These are phyloP conservation scores for Suillus weaverae DNA, from an alignment of 768 basidiomycete species.

Conservation along the genomic window DNA sequence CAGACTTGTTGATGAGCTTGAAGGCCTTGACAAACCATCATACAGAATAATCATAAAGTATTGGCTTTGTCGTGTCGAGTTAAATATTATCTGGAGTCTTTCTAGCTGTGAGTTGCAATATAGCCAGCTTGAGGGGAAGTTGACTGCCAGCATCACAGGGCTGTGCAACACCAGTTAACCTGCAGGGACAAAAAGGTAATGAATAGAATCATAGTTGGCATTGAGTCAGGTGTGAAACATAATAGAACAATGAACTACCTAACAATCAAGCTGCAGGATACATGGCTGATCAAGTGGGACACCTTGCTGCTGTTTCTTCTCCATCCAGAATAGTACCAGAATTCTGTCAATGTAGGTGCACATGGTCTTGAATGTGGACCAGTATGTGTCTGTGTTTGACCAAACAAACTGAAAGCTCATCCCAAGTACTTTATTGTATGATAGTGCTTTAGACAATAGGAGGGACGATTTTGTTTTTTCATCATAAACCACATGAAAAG, in stretches of 20 bases:
- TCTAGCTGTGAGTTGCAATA: slow-evolving; percentile 14
- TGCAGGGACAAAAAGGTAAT: background rate
- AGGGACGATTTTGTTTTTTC: too few species aligned
- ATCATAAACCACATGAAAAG: slow-evolving; percentile 4
- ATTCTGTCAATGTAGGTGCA: too few species aligned
- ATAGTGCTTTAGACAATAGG: too few species aligned
- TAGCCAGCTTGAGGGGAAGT: slow-evolving; percentile 35
- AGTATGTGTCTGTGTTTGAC: too few species aligned
- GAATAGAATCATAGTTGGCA: background rate
- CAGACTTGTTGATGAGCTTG: slow-evolving; percentile 25
- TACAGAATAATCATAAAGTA: slow-evolving; percentile 24
- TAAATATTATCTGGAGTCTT: slow-evolving; percentile 3
- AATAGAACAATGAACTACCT: slow-evolving; percentile 2
- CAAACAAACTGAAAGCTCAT: too few species aligned
- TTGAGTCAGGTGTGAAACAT: slow-evolving; percentile 1
- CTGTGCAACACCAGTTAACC: slow-evolving; percentile 1
- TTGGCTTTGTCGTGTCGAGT: slow-evolving; percentile 22
- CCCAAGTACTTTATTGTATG: too few species aligned
- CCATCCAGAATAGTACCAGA: too few species aligned
- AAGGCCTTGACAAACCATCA: slow-evolving; percentile 37
- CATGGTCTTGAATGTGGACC: too few species aligned
- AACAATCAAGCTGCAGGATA: slow-evolving; percentile 6
- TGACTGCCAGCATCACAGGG: slow-evolving; percentile 27
- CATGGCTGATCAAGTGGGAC: background rate
- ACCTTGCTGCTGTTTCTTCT: background rate